Conservation (phyloP, 2,329 filamentous ascomycete species). For the Colletotrichum tropicale region DNA sequence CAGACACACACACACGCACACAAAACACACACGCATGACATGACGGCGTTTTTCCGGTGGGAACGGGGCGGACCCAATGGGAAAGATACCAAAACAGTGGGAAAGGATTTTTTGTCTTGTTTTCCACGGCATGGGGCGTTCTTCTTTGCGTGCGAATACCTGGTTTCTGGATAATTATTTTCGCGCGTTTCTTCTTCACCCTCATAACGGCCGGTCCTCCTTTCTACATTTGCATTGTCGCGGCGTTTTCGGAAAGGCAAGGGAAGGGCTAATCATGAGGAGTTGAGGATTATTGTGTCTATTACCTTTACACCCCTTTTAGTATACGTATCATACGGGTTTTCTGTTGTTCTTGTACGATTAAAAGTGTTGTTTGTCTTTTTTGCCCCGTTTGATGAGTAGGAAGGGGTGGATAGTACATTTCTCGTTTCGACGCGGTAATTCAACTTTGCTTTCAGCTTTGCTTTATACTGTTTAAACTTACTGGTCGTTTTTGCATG, state of each 20-base stretch:
- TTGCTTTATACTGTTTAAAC: not conserved
- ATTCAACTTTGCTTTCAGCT: not conserved
- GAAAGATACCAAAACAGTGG: not conserved
- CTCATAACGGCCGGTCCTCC: not conserved
- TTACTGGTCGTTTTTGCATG: not conserved
- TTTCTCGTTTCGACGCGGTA: not conserved
- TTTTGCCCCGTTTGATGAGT: not conserved
- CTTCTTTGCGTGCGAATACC: not conserved
- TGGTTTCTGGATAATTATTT: not conserved
- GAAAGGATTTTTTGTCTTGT: not conserved
- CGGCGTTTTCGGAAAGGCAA: not conserved
- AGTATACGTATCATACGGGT: not conserved
- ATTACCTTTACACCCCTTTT: not conserved
- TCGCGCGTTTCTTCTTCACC: not conserved
- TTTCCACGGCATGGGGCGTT: not conserved
- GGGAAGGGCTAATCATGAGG: not conserved
- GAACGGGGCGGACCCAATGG: not conserved
- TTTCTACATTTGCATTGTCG: not conserved
- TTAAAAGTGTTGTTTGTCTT: not conserved
- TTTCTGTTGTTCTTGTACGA: not conserved
- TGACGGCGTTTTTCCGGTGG: conserved; percentile 6
- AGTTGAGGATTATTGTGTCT: not conserved
- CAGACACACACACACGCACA: not conserved
- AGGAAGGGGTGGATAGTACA: not conserved
- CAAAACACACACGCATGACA: not conserved